Conservation (phyloP, 257 asterid genomes). For the Lycium barbarum region DNA sequence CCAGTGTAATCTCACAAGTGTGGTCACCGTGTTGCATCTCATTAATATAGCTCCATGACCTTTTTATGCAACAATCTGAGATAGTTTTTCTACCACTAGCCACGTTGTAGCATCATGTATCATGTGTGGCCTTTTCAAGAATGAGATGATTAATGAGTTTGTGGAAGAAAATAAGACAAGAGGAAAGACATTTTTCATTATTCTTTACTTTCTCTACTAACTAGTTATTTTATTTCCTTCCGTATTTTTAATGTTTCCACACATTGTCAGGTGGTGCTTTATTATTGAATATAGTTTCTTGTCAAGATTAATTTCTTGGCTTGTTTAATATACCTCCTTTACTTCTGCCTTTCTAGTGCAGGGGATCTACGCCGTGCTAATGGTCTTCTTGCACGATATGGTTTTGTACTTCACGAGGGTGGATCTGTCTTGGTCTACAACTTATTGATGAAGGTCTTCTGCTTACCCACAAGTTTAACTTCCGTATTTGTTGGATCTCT, state of each 20-base stretch:
- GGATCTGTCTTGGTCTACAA: conserved; percentile 61
- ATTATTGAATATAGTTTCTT: neutral
- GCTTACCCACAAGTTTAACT: conserved; percentile 14
- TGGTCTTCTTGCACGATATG: conserved; percentile 78
- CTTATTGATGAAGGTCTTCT: conserved; percentile 68
- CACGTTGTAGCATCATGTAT: neutral
- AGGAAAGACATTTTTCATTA: neutral
- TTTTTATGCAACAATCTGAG: neutral
- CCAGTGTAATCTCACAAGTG: too few relatives aligned
- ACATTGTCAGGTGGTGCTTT: neutral
- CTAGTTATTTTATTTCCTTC: neutral
- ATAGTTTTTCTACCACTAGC: neutral
- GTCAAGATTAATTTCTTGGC: conserved; percentile 32
- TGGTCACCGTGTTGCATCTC: too few relatives aligned
- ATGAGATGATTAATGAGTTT: conserved; percentile 2
- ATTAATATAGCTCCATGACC: neutral
- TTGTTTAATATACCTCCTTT: conserved; percentile 45
- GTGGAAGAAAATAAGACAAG: neutral
- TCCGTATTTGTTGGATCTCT: conserved; percentile 16
- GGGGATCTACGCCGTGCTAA: conserved; percentile 88
- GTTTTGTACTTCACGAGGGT: conserved; percentile 63
- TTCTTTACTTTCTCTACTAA: neutral
- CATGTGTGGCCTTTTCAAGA: neutral
- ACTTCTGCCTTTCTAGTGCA: conserved; percentile 62
- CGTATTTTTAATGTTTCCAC: neutral